Base-by-base conservation (phyloP, 768 basidiomycete genomes). In the Amyloporia xantha region DNA sequence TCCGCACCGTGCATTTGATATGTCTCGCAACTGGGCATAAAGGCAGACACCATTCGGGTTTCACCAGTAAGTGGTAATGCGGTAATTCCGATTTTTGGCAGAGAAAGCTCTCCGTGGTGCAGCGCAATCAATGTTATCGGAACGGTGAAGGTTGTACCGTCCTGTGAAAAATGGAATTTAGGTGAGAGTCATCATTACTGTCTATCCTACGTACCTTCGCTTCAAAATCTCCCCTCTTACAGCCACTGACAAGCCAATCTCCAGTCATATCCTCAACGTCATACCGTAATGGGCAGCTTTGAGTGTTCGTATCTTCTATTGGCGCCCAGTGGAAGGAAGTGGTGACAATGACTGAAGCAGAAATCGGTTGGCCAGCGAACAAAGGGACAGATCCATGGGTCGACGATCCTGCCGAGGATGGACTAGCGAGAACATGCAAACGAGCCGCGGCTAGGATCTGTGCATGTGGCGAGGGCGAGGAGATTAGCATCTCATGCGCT, bases 201-300 rank as follows among this genome's bases (percentile, higher is more conserved):
- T n/a, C n/a, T n/a, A n/a, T n/a, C 0, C 1, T n/a, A 60, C 81
- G 45, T 59, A 89, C 94, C 67, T 70, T 73, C 2, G 86, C 88
- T 15, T 74, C 47, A 58, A 90, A 94, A 56, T 87, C 86, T 1
- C 92, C 93, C 45, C 86, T 80, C 67, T 93, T 95, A 36, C 76
- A 75, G 7, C 94, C 94, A 52, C 90, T 87, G 7, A 97, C 79
- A 2, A 96, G 72, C 94, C 94, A 97, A 55, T 90, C 86, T 42
- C 80, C 81, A 15, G 82, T 75, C 65, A 81, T 75, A 55, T 91
- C 89, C 49, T 88, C 82, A 13, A 96, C 73, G 54, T 93, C 89
- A 60, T 86, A 97, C 30, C 83, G 76, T 66, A 94, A 73, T 35
- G 66, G 59, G 60, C 82, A 85, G 47, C 64, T 66, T 19, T 24